phyloP scores from a whole-genome alignment of 2,329 filamentous ascomycete genomes.

The Immersiporthe knoxdaviesiana region DNA sequence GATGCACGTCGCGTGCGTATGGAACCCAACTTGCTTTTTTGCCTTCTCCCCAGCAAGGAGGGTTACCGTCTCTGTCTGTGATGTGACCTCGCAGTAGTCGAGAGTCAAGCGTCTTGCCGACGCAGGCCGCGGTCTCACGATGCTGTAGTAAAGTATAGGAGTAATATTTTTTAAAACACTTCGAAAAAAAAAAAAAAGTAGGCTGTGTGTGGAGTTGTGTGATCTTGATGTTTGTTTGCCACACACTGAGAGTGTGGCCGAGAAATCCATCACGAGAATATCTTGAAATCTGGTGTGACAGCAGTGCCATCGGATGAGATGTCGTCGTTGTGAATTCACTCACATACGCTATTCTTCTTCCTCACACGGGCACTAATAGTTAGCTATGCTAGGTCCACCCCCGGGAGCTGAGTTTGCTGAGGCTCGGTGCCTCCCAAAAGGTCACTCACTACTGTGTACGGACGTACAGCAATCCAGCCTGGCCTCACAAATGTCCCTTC shows the following conservation, averaged over 20 bases:
- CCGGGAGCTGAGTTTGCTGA: background rate
- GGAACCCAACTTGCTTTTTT: background rate
- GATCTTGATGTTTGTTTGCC: background rate
- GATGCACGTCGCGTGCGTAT: background rate
- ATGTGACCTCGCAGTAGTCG: background rate
- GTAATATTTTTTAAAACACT: background rate
- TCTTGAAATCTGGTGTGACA: background rate
- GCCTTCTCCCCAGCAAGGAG: background rate
- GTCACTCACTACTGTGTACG: background rate
- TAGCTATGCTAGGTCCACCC: background rate
- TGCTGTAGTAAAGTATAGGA: background rate
- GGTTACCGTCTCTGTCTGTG: background rate
- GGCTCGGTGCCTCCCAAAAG: background rate
- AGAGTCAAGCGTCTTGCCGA: background rate
- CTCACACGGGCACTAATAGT: background rate
- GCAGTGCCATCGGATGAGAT: background rate
- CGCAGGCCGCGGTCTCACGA: background rate
- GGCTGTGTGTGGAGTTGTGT: background rate
- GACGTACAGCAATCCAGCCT: no score
- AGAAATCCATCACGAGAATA: background rate
- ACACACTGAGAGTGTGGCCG: background rate
- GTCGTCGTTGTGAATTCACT: background rate
- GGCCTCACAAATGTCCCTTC: no score
- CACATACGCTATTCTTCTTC: background rate
- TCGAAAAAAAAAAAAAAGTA: no score